Evolutionary conservation across 2,329 filamentous ascomycete species (phyloP).

Genomic region (Hysterium pulicare): DNA sequence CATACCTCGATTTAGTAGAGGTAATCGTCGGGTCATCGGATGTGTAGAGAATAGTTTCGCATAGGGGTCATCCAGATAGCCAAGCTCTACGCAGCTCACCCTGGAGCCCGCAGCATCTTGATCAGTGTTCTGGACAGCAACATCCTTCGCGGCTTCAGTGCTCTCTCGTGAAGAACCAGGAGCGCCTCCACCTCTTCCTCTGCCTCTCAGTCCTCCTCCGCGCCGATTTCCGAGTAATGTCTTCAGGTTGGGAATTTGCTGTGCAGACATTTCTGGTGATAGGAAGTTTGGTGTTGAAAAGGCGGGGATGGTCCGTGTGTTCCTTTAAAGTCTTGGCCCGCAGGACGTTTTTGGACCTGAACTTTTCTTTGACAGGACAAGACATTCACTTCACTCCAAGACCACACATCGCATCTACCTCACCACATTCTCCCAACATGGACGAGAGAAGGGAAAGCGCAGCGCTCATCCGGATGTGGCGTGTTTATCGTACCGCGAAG

Average conservation of each 20-base stretch:
- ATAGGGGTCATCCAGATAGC: slow-evolving; percentile 81
- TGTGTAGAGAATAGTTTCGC: slow-evolving; percentile 65
- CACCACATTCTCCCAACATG: slow-evolving; percentile 15
- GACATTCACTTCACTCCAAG: neutral
- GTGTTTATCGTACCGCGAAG: slow-evolving; percentile 87
- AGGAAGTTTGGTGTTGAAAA: slow-evolving; percentile 20
- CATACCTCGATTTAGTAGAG: slow-evolving; percentile 90
- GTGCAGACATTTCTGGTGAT: slow-evolving; percentile 58
- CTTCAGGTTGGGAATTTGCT: slow-evolving; percentile 75
- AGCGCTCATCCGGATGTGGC: slow-evolving; percentile 68
- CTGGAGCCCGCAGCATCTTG: slow-evolving; percentile 86
- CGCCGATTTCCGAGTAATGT: slow-evolving; percentile 54
- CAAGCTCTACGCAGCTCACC: slow-evolving; percentile 79
- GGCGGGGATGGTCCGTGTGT: slow-evolving; percentile 23
- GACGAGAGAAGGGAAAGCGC: slow-evolving; percentile 20
- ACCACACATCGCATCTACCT: slow-evolving; percentile 9
- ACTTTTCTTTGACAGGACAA: slow-evolving; percentile 17
- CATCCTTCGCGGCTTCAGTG: slow-evolving; percentile 56
- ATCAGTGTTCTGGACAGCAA: slow-evolving; percentile 82
- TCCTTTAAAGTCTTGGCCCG: slow-evolving; percentile 11
- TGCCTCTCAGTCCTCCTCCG: slow-evolving; percentile 46
- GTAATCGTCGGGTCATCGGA: slow-evolving; percentile 63
- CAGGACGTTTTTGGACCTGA: too few relatives aligned
- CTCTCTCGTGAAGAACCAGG: slow-evolving; percentile 22
- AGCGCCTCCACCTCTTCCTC: slow-evolving; percentile 40